Evolutionary conservation across 2,329 filamentous ascomycete species (phyloP).

Genomic region (Fusarium floridanum): DNA sequence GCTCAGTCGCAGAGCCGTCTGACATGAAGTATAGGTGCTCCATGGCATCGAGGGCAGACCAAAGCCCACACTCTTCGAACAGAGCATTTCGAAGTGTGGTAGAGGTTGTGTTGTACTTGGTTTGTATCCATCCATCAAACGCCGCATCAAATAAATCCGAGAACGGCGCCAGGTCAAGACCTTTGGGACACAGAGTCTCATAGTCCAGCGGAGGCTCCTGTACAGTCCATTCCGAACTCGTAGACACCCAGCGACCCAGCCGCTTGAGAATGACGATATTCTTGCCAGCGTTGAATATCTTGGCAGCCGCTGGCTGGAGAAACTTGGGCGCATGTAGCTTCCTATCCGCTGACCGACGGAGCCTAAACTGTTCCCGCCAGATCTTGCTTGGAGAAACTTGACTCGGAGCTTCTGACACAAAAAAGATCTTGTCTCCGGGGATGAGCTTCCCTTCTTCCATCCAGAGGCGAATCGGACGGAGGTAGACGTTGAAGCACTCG

Average conservation of each 20-base stretch:
- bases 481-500: conserved; percentile 84
- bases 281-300: conserved; percentile 90
- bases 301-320: conserved; percentile 74
- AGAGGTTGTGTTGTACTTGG: conserved; percentile 79
- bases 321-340: conserved; percentile 79
- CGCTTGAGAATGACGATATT: conserved; percentile 86
- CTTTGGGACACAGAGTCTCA: conserved; percentile 64
- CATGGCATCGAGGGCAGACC: conserved; percentile 73
- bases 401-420: conserved; percentile 72
- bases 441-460: conserved; percentile 83
- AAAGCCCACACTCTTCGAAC: conserved; percentile 77
- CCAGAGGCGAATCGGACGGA: conserved; percentile 84
- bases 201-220: conserved; percentile 67
- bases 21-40: conserved; percentile 81
- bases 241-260: conserved; percentile 67
- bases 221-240: conserved; percentile 45
- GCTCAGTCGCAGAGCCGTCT: conserved; percentile 76
- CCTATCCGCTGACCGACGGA: conserved; percentile 72
- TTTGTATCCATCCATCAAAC: conserved; percentile 82
- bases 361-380: conserved; percentile 81
- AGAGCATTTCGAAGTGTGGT: conserved; percentile 74
- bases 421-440: conserved; percentile 77
- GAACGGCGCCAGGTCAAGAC: conserved; percentile 72
- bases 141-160: conserved; percentile 78
- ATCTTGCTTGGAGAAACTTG: conserved; percentile 72